These are phyloP conservation scores for Neurospora sp. DNA, from an alignment of 495 filamentous ascomycete species.

Conservation along the genomic window DNA sequence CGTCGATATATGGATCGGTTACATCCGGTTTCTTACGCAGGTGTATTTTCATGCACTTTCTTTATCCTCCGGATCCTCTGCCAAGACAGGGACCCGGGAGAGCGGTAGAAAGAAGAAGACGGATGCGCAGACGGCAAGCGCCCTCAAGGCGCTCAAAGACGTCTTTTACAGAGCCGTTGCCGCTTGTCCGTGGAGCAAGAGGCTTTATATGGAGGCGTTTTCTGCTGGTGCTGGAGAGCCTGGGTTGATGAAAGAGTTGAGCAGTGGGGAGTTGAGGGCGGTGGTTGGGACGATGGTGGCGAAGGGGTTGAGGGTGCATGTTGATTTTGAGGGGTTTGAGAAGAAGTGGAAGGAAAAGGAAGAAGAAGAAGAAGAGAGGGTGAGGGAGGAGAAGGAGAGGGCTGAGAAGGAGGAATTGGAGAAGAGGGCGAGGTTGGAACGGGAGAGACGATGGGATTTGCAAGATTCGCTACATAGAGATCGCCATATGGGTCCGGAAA, in stretches of 20 bases:
- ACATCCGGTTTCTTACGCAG: constrained; percentile 44
- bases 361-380: constrained; percentile 4
- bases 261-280: constrained; percentile 44
- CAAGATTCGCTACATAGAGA: background rate
- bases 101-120: constrained; percentile 20
- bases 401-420: background rate
- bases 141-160: constrained; percentile 13
- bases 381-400: constrained; percentile 11
- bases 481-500: background rate
- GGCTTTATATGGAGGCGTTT: constrained; percentile 55
- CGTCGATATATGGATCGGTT: constrained; percentile 55
- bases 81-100: constrained; percentile 3
- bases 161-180: constrained; percentile 61
- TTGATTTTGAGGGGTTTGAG: constrained; percentile 34
- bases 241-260: constrained; percentile 17
- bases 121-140: background rate
- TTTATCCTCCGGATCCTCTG: background rate
- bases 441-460: background rate
- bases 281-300: constrained; percentile 27
- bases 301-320: constrained; percentile 33
- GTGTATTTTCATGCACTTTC: background rate
- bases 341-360: constrained; percentile 17
- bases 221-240: background rate
- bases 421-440: background rate
- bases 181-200: constrained; percentile 69